Conservation (phyloP, 306 rosid species). For the Inga laurina region DNA sequence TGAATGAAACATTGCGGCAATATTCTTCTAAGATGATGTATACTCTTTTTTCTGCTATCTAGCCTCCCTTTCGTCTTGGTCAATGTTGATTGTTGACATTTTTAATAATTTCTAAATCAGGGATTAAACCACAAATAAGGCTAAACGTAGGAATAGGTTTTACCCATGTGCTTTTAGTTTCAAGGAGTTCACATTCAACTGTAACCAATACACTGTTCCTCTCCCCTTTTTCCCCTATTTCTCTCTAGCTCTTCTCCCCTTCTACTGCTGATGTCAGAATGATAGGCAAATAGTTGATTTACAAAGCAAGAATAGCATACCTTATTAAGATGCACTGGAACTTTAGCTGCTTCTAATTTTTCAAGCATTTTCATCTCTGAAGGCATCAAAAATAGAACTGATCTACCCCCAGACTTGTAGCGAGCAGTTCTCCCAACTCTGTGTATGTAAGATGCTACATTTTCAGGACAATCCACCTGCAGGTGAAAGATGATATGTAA, state of each 20-base stretch:
- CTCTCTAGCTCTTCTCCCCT: neutral
- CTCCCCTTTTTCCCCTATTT: neutral
- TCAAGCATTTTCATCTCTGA: conserved; percentile 84
- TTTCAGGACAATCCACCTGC: conserved; percentile 92
- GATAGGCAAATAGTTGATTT: neutral
- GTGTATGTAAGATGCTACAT: conserved; percentile 85
- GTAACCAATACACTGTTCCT: neutral
- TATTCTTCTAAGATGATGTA: neutral
- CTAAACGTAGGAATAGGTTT: neutral
- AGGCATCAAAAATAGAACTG: conserved; percentile 79
- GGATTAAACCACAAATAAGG: neutral
- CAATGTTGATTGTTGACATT: neutral
- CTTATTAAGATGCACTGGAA: conserved; percentile 72
- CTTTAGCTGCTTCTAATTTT: conserved; percentile 66
- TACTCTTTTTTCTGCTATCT: neutral
- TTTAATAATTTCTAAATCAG: neutral
- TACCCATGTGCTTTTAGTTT: neutral
- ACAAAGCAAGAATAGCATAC: conserved; percentile 38
- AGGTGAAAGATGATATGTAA: neutral
- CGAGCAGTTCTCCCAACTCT: conserved; percentile 99
- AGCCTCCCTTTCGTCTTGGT: neutral
- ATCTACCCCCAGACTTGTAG: conserved; percentile 69
- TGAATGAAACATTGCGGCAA: neutral
- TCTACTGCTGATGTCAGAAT: neutral
- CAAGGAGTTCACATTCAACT: neutral